Evolutionary conservation across 2,329 filamentous ascomycete genomes (phyloP).

Genomic region (Ceratocystis huliohia): DNA sequence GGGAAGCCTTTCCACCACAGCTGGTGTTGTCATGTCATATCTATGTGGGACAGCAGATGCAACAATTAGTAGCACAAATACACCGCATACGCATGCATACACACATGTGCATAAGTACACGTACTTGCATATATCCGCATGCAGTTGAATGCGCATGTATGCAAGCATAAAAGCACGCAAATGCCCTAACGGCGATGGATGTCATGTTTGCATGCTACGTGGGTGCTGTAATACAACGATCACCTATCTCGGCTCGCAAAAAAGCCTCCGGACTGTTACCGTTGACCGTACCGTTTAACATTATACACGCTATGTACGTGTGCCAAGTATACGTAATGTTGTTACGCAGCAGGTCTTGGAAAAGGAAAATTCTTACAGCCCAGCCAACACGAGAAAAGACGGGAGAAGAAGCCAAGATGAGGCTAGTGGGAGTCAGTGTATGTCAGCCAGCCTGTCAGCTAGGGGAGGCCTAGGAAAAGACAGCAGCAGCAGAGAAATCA

Average conservation of each 20-base stretch:
- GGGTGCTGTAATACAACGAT: too few relatives aligned
- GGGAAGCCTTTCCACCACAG: not conserved
- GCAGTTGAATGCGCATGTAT: not conserved
- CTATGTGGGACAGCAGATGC: not conserved
- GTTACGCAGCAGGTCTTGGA: too few relatives aligned
- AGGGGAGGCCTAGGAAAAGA: not conserved
- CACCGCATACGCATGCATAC: not conserved
- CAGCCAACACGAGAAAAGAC: not conserved
- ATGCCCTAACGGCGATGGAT: too few relatives aligned
- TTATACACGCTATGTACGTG: too few relatives aligned
- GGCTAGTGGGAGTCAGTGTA: not conserved
- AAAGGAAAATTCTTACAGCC: not conserved
- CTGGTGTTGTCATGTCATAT: not conserved
- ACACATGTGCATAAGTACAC: not conserved
- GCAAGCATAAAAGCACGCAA: too few relatives aligned
- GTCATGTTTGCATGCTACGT: too few relatives aligned
- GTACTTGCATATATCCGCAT: not conserved
- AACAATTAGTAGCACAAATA: not conserved
- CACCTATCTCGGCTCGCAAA: too few relatives aligned
- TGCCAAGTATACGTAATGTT: too few relatives aligned
- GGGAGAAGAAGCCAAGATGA: not conserved
- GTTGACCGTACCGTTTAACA: too few relatives aligned
- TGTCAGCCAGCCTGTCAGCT: not conserved
- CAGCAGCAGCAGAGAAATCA: not conserved
- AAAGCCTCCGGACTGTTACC: too few relatives aligned